These are phyloP conservation scores for Colletotrichum tropicicola DNA, from an alignment of 2,329 filamentous ascomycete species.

Conservation along the genomic window DNA sequence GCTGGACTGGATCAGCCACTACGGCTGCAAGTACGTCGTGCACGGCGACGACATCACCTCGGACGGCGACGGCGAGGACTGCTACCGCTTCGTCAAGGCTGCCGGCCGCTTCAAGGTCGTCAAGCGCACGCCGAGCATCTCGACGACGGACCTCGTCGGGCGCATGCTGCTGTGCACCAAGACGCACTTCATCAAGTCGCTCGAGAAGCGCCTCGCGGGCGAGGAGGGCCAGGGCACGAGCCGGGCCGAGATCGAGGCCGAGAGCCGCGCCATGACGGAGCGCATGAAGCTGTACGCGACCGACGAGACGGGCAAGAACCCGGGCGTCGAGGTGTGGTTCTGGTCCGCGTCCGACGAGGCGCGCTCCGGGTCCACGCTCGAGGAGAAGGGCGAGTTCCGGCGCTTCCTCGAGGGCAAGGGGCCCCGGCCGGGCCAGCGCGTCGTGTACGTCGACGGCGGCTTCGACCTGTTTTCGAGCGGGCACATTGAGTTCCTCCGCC, in stretches of 20 bases:
- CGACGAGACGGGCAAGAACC: constrained; percentile 80
- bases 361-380: constrained; percentile 52
- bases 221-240: constrained; percentile 76
- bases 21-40: constrained; percentile 94
- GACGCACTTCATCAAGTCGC: constrained; percentile 88
- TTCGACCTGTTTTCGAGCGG: constrained; percentile 97
- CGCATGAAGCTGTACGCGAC: constrained; percentile 88
- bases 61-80: constrained; percentile 92
- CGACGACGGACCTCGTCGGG: constrained; percentile 96
- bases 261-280: constrained; percentile 76
- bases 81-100: constrained; percentile 96
- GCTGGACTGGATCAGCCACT: constrained; percentile 93
- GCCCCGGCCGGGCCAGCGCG: constrained; percentile 79
- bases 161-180: constrained; percentile 97
- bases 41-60: constrained; percentile 98
- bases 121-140: constrained; percentile 94
- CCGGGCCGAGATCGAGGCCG: constrained; percentile 68
- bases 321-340: constrained; percentile 86
- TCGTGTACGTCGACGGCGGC: constrained; percentile 96
- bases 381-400: constrained; percentile 73
- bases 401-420: constrained; percentile 76
- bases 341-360: constrained; percentile 70
- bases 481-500: constrained; percentile 92
- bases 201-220: constrained; percentile 74
- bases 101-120: constrained; percentile 96